Evolutionary conservation across 1,139 yeast genomes (phyloP), one percentile per base, ranked within the genome.

Genomic region (Sugiyamaella pinicola): DNA sequence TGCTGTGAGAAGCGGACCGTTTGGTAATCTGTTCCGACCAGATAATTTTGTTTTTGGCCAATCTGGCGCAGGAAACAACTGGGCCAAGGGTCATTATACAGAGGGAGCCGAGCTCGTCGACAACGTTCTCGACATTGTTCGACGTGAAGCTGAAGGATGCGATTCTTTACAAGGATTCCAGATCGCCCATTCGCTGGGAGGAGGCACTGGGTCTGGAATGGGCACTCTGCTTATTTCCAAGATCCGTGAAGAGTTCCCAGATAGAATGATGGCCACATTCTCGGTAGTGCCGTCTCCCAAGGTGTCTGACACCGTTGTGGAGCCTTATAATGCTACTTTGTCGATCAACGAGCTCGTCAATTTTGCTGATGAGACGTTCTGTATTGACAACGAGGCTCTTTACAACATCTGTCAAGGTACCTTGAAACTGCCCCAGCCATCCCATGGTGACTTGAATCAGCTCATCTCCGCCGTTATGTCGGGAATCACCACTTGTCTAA

Each of bases 191-290:
- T 89, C 96, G 41, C 80, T 89, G 59, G 96, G 96, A 73, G 96
- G 96, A 74, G 96, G 96, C 77, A 89, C 96, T 52, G 96, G 96
- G 68, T 87, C 96, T 33, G 96, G 96, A 74, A 84, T 89, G 91
- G 96, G 96, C 68, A 87, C 96, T 43, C 74, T 88, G 63, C 78
- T 87, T 66, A 82, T 87, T 63, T 81, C 89, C 55, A 84, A 84
- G 67, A 85, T 87, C 66, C 82, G 90, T 72, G 95, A 88, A 70
- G 96, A 88, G 71, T 88, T 83, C 65, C 90, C 95, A 49, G 96
- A 89, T 73, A 84, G 96, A 77, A 89, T 89, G 96, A 84, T 88
- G 88, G 95, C 96, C 38, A 88, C 96, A 26, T 89, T 88, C 69
- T 88, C 96, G 3, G 96, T 89, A 55, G 85, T 88, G 61, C 96